phyloP scores from a whole-genome alignment of 768 basidiomycete genomes.

The Lentinula lateritia region DNA sequence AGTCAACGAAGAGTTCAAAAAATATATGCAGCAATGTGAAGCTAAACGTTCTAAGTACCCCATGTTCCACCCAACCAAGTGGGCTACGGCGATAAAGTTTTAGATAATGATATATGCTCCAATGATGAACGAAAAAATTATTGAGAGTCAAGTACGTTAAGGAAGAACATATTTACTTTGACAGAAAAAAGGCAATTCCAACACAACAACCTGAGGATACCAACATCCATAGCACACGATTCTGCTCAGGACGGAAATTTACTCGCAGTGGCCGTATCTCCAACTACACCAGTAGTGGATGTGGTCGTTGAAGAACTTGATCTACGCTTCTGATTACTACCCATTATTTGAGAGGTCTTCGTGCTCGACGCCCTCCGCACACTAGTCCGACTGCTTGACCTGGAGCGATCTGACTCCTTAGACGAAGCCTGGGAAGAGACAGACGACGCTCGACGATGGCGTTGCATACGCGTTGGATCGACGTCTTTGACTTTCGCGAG shows the following conservation, averaged over 20 bases:
- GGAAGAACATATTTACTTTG: too few relatives aligned
- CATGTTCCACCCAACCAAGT: too few relatives aligned
- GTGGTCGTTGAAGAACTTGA: neutral
- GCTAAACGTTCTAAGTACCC: too few relatives aligned
- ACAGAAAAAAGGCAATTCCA: too few relatives aligned
- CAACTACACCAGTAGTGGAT: neutral
- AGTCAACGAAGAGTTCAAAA: too few relatives aligned
- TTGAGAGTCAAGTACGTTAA: too few relatives aligned
- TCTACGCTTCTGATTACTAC: neutral
- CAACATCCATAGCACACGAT: too few relatives aligned
- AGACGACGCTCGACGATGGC: conserved; percentile 75
- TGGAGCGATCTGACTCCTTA: conserved; percentile 21
- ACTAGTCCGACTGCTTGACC: conserved; percentile 38
- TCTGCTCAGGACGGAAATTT: neutral
- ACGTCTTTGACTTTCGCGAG: conserved; percentile 68
- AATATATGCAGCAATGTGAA: too few relatives aligned
- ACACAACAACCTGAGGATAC: too few relatives aligned
- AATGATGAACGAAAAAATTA: too few relatives aligned
- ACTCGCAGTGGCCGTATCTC: neutral
- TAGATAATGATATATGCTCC: too few relatives aligned
- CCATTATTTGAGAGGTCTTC: neutral
- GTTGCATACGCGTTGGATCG: conserved; percentile 74
- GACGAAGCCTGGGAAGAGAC: conserved; percentile 53
- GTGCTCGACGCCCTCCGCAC: conserved; percentile 14
- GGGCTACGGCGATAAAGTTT: too few relatives aligned